phyloP scores from a whole-genome alignment of 2,329 filamentous ascomycete species.

The Leptographium wingfieldii region DNA sequence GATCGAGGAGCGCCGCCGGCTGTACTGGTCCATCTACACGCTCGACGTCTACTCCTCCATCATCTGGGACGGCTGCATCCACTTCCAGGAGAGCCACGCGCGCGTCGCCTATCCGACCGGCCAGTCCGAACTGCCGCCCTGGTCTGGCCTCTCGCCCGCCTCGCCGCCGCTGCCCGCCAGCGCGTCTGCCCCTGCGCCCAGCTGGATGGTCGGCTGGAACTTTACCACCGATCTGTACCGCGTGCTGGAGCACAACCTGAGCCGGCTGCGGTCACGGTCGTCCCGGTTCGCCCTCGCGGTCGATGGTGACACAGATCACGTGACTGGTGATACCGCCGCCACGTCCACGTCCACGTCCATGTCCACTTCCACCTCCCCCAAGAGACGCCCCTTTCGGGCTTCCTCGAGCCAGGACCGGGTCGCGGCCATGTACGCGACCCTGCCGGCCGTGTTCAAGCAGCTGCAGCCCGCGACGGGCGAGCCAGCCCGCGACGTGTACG shows the following conservation, averaged over 20 bases:
- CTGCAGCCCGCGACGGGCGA: slow-evolving; percentile 16
- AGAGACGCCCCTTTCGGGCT: slow-evolving; percentile 4
- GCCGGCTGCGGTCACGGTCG: slow-evolving; percentile 9
- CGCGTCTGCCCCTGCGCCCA: not conserved
- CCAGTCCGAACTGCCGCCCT: not conserved
- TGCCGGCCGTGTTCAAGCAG: slow-evolving; percentile 19
- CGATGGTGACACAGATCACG: not conserved
- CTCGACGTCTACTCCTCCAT: slow-evolving; percentile 41
- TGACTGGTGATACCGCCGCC: not conserved
- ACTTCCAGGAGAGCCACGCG: slow-evolving; percentile 30
- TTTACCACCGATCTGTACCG: slow-evolving; percentile 44
- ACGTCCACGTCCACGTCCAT: not conserved
- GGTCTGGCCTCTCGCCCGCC: not conserved
- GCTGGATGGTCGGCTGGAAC: slow-evolving; percentile 44
- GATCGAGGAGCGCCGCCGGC: slow-evolving; percentile 13
- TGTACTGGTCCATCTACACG: slow-evolving; percentile 45
- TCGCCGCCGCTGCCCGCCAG: not conserved
- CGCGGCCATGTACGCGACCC: slow-evolving; percentile 15
- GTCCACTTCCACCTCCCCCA: not conserved
- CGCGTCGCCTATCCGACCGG: slow-evolving; percentile 34
- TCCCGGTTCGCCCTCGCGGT: slow-evolving; percentile 8
- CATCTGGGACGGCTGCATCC: slow-evolving; percentile 35
- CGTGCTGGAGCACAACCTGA: slow-evolving; percentile 35
- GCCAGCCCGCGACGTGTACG: slow-evolving; percentile 18
- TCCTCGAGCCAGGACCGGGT: slow-evolving; percentile 12